Evolutionary conservation across 345 rosid species (phyloP).

Genomic region (Eucalyptus tenuipes): DNA sequence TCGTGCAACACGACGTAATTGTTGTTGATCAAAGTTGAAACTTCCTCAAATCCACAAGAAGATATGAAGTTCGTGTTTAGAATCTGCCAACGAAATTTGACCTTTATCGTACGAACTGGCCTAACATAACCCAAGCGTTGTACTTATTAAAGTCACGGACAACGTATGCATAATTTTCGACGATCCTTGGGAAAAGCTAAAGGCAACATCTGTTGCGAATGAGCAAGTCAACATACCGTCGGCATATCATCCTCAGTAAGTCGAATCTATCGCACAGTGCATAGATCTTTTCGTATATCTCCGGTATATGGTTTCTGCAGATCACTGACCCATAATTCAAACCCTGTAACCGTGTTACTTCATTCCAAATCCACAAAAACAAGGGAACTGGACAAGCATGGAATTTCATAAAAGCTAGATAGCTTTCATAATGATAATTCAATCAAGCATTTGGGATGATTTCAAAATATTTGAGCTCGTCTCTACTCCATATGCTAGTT

Average conservation of each 20-base stretch:
- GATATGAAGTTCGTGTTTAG: background rate
- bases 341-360: background rate
- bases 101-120: background rate
- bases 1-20: background rate
- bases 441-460: background rate
- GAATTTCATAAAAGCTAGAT: background rate
- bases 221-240: background rate
- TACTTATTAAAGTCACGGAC: background rate
- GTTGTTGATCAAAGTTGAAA: background rate
- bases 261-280: background rate
- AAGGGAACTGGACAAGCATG: background rate
- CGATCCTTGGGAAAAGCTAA: background rate
- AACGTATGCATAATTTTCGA: background rate
- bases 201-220: background rate
- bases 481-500: background rate
- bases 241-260: background rate
- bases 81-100: background rate
- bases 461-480: background rate
- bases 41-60: background rate
- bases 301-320: background rate
- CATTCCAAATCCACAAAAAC: background rate
- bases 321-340: background rate
- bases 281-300: background rate
- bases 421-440: background rate
- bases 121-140: background rate